Percentiles rank a stretch among this genome's conserved stretches.
phyloP scores from a whole-genome alignment of 1,139 yeast genomes.

The Debaryomyces coudertii region DNA sequence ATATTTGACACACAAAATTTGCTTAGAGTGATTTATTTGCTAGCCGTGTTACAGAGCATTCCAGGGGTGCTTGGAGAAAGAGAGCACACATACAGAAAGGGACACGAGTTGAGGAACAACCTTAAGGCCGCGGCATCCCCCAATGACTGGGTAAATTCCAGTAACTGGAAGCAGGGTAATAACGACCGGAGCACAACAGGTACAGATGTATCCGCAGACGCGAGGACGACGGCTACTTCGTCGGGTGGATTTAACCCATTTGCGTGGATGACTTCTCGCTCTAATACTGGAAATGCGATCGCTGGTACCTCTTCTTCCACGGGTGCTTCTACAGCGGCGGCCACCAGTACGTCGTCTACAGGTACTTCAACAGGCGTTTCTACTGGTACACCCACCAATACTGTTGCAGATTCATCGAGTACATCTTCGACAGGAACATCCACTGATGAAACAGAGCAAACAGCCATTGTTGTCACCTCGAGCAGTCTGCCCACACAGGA shows the following conservation, averaged over 20 bases:
- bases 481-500: not conserved
- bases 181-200: not conserved
- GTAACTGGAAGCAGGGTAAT: not conserved
- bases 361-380: conserved; percentile 4
- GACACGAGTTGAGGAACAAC: not conserved
- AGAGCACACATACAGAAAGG: not conserved
- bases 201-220: not conserved
- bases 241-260: not conserved
- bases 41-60: not conserved
- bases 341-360: not conserved
- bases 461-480: conserved; percentile 6
- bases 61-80: conserved; percentile 1
- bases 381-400: not conserved
- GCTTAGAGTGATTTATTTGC: not conserved
- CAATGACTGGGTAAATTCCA: not conserved
- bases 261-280: not conserved
- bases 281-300: not conserved
- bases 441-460: conserved; percentile 6
- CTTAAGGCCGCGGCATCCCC: not conserved
- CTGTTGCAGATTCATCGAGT: not conserved
- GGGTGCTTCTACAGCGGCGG: not conserved
- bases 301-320: not conserved
- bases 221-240: not conserved
- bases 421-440: not conserved
- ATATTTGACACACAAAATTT: conserved; percentile 1